Conservation (phyloP, 139 green algal species). For the Monoraphidium neglectum region DNA sequence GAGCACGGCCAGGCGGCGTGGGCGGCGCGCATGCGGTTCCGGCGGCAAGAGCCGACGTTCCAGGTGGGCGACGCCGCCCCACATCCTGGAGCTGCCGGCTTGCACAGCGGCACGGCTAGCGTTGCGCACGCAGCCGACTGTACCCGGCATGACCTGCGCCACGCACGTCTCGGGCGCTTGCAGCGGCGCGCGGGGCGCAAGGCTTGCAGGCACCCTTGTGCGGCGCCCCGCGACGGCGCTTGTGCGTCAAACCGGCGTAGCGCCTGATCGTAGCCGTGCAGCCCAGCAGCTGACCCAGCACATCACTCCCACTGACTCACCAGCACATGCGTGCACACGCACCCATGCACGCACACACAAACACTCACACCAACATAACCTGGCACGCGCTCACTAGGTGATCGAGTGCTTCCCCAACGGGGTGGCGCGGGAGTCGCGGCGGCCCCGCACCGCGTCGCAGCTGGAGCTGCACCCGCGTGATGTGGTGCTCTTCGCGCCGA, state of each 20-base stretch:
- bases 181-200: too few species aligned
- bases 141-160: too few species aligned
- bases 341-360: background rate
- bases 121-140: too few species aligned
- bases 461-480: slow-evolving; percentile 49
- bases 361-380: background rate
- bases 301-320: background rate
- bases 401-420: slow-evolving; percentile 37
- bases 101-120: too few species aligned
- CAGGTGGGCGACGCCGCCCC: background rate
- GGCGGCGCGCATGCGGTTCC: background rate
- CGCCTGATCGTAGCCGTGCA: background rate
- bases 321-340: background rate
- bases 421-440: slow-evolving; percentile 26
- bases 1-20: too few species aligned
- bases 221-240: too few species aligned
- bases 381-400: slow-evolving; percentile 16
- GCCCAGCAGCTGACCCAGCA: background rate
- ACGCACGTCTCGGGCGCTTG: too few species aligned
- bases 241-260: background rate
- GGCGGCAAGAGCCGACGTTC: slow-evolving; percentile 2
- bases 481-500: slow-evolving; percentile 35
- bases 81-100: background rate
- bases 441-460: slow-evolving; percentile 16
- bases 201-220: too few species aligned